These are phyloP conservation scores for Aspergillus uvarum DNA, from an alignment of 2,329 filamentous ascomycete genomes.

Conservation along the genomic window DNA sequence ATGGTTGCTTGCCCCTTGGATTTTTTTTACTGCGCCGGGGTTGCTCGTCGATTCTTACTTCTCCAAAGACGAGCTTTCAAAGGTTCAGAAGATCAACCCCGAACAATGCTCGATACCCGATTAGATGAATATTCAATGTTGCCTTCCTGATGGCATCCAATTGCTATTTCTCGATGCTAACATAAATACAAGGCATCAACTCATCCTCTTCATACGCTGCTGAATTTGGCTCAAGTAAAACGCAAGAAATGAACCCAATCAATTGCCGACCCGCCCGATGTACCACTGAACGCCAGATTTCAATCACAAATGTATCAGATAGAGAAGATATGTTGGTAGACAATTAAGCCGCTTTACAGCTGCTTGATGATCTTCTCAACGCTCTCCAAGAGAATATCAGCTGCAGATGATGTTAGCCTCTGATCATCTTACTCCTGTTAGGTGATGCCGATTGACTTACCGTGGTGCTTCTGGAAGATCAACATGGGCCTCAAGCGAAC, in stretches of 20 bases:
- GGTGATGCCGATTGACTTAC: constrained; percentile 30
- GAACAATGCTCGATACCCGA: constrained; percentile 1
- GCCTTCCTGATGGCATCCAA: neutral
- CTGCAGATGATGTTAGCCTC: constrained; percentile 28
- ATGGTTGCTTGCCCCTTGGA: neutral
- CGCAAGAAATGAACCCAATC: neutral
- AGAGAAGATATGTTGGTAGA: constrained; percentile 4
- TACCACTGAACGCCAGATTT: constrained; percentile 16
- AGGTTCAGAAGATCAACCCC: neutral
- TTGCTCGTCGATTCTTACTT: neutral
- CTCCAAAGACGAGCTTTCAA: neutral
- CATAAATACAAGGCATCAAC: neutral
- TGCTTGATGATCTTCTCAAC: constrained; percentile 70
- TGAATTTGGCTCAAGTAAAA: neutral
- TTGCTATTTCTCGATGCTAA: neutral
- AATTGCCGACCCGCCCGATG: constrained; percentile 8
- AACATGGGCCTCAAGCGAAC: constrained; percentile 86
- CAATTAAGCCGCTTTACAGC: constrained; percentile 26
- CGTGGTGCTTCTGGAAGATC: constrained; percentile 88
- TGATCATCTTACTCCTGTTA: neutral
- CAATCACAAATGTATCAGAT: constrained; percentile 10
- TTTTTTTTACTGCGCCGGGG: neutral
- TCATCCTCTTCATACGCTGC: neutral
- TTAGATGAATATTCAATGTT: constrained; percentile 1
- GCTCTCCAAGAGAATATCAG: constrained; percentile 75